phyloP scores from a whole-genome alignment of 1,284 basidiomycete species.

The Austropuccinia psidii region DNA sequence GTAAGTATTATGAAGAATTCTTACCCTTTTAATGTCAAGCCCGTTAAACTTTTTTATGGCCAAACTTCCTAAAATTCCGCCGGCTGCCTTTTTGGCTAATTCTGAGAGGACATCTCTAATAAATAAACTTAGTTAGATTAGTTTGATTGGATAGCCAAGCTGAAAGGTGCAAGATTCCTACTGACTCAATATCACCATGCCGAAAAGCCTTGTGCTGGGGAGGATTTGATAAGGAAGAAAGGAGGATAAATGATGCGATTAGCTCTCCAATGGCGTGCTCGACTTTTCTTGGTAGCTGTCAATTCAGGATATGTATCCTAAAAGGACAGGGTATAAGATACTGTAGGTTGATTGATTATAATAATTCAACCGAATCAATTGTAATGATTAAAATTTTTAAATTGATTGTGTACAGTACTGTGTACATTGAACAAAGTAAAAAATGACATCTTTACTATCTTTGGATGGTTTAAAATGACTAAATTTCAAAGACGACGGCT shows the following conservation, averaged over 20 bases:
- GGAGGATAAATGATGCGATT: too few relatives aligned
- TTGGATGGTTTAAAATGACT: too few relatives aligned
- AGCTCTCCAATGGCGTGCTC: too few relatives aligned
- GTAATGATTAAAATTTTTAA: background rate
- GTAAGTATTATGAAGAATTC: background rate
- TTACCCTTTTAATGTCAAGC: conserved; percentile 40
- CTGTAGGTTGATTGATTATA: background rate
- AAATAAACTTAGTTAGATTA: conserved; percentile 2
- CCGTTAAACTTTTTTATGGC: conserved; percentile 42
- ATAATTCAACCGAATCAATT: background rate
- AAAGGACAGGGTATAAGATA: too few relatives aligned
- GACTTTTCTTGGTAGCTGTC: too few relatives aligned
- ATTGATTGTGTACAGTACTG: background rate
- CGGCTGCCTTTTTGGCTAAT: conserved; percentile 37
- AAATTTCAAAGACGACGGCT: background rate
- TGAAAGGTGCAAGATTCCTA: background rate
- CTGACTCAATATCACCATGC: conserved; percentile 42
- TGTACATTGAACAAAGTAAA: background rate
- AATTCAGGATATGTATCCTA: conserved; percentile 40
- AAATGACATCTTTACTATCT: background rate
- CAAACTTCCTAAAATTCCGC: conserved; percentile 35
- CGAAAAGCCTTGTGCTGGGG: conserved; percentile 40
- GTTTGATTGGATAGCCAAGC: background rate
- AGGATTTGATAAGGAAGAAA: too few relatives aligned
- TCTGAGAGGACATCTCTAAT: conserved; percentile 42